These are phyloP conservation scores for Nicotiana benthamiana DNA, from an alignment of 257 asterid species.

Conservation along the genomic window DNA sequence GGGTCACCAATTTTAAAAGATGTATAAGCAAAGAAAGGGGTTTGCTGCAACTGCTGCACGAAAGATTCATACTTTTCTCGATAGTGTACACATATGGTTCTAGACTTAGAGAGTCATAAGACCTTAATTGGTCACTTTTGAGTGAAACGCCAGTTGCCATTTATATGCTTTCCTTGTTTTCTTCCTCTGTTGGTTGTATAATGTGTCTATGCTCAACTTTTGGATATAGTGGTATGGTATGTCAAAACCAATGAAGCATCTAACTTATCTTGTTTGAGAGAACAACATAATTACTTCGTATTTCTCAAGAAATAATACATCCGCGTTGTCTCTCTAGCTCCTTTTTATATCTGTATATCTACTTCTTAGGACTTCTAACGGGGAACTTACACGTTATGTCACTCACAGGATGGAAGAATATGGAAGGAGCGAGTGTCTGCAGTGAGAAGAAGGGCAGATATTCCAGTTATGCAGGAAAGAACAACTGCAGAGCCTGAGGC, in stretches of 20 bases:
- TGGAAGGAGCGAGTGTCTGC: conserved; percentile 90
- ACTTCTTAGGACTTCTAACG: background rate
- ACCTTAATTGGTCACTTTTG: background rate
- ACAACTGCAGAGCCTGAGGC: conserved; percentile 25
- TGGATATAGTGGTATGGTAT: background rate
- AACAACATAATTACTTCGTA: background rate
- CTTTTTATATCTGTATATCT: background rate
- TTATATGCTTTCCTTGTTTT: background rate
- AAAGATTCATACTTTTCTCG: background rate
- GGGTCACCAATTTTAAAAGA: conserved; percentile 98
- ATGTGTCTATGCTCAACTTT: background rate
- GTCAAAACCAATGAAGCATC: background rate
- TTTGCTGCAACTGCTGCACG: background rate
- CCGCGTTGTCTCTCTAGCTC: background rate
- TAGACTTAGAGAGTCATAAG: background rate
- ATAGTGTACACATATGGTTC: background rate
- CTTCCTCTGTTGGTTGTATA: background rate
- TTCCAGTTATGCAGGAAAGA: conserved; percentile 43
- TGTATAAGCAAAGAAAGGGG: background rate
- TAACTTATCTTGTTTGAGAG: background rate
- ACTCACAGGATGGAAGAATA: conserved; percentile 78
- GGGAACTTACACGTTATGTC: background rate
- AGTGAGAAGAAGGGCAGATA: conserved; percentile 39
- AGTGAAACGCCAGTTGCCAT: background rate
- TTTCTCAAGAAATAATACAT: background rate